phyloP scores from a whole-genome alignment of 2,329 filamentous ascomycete genomes.

The Colletotrichum camelliae region DNA sequence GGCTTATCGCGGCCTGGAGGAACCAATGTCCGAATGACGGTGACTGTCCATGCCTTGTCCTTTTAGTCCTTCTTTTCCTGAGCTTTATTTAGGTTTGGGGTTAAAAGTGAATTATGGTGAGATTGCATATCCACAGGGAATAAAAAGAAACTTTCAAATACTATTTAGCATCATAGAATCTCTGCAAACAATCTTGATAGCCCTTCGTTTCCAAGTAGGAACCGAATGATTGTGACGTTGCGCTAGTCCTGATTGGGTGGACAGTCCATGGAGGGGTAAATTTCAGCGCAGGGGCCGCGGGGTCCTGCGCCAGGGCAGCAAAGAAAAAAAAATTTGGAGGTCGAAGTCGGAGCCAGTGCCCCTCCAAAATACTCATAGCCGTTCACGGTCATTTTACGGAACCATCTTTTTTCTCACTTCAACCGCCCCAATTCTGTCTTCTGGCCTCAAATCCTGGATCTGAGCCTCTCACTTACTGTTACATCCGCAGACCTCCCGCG shows the following conservation, averaged over 20 bases:
- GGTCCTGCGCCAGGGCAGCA: conserved; percentile 10
- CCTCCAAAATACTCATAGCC: conserved; percentile 16
- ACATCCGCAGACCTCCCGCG: background rate
- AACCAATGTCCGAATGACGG: conserved; percentile 2
- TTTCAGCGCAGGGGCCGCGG: conserved; percentile 14
- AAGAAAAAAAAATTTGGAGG: conserved; percentile 18
- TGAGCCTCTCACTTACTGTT: background rate
- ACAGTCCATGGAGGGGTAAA: conserved; percentile 15
- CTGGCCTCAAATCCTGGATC: background rate
- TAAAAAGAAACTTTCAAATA: background rate
- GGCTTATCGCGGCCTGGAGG: conserved; percentile 13
- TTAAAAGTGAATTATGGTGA: background rate
- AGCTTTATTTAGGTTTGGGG: background rate
- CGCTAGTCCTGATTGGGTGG: conserved; percentile 1
- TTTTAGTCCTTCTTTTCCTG: background rate
- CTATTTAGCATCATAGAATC: background rate
- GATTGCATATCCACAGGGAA: background rate
- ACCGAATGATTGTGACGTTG: background rate
- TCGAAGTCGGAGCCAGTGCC: conserved; percentile 19
- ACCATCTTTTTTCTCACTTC: conserved; percentile 2
- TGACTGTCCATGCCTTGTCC: background rate
- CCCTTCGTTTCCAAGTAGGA: background rate
- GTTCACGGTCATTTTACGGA: background rate
- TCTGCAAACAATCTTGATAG: background rate
- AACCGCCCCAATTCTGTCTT: background rate